Evolutionary conservation across 1,284 basidiomycete genomes (phyloP), one percentile per base, ranked within the genome.

Genomic region (Ganoderma resinaceum): DNA sequence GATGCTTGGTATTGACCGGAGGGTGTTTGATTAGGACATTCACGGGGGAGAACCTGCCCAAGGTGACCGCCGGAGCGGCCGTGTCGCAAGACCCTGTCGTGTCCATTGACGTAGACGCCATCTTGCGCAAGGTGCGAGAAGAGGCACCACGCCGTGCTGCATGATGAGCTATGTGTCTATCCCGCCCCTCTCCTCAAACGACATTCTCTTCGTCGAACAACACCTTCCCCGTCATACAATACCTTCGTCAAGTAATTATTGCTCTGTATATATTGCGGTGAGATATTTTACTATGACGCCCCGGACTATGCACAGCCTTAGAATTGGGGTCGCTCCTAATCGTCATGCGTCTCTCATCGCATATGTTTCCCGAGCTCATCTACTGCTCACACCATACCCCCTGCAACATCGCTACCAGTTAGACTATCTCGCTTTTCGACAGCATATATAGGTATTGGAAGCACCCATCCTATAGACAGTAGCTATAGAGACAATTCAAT

Each of bases 21-120:
- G 46, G 23, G 23, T 18, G 5, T 2, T n/a, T 11, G 57, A 49
- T 46, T 59, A 83, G 81, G 67, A 80, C 78, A 76, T 80, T 79
- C 69, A 66, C 75, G 11, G 70, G 66, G 61, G 70, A 75, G 18
- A 71, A 73, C 18, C 79, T 83, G 52, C 81, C 84, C 11, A 78
- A 81, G 1, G 80, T 85, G 31, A 80, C 80, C 65, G 82, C 82
- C 80, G 61, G 31, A 5, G 31, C 18, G 52, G 11, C 80, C 78
- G n/a, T 79, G 76, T 31, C 81, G 73, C 61, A 26, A 12, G 82
- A 79, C 49, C 80, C 78, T 55, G 81, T 83, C 61, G 83, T 92
- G 61, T 81, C 83, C 2, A 77, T 92, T 52, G 85, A 90, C 73
- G 85, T 80, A 3, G 66, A 78, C 23, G 81, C 84, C n/a, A 79